Base-by-base conservation (phyloP, 768 basidiomycete genomes). In the Ephemerocybe angulata region DNA sequence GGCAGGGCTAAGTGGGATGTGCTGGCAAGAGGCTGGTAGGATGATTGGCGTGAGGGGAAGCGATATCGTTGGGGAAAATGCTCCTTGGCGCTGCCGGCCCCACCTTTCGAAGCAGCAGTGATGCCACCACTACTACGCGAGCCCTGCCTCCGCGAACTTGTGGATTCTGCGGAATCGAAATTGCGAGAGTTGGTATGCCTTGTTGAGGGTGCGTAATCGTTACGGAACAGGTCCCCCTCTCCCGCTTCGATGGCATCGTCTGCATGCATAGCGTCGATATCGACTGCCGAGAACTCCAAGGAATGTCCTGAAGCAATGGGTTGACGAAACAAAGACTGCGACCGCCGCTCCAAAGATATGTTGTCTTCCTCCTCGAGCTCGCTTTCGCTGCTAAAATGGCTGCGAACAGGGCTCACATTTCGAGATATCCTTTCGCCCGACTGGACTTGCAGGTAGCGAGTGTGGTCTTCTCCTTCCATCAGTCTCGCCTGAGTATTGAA, bases 341-440 rank as follows among this genome's bases (percentile, higher is more conserved):
- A 21, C 3, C n/a, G 42, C 24, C 24, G 28, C 27, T 21, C 38
- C 38, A 41, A 17, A 19, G 5, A 19, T 41, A 19, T 13, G 46
- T 15, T 47, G 30, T 31, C 48, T 28, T 50, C 6, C 5, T 12
- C 4, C 17, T 50, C 48, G 11, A 19, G 12, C 15, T 50, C 48
- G 48, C 19, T 50, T 29, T 50, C 48, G 48, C 48, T 50, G 48
- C 31, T 50, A 22, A 50, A 50, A 50, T 33, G n/a, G 29, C 48
- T 50, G n/a, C 31, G 48, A 21, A n/a, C 19, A 6, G 31, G 31
- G 24, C 19, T 21, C 19, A 17, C 8, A 10, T 7, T 29, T 21
- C 3, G 15, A 29, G 46, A 21, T 17, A 28, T n/a, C n/a, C n/a
- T n/a, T n/a, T n/a, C n/a, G n/a, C n/a, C n/a, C n/a, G n/a, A n/a